These are phyloP conservation scores for Claviceps quebecensis DNA, from an alignment of 2,329 filamentous ascomycete genomes.

Conservation along the genomic window DNA sequence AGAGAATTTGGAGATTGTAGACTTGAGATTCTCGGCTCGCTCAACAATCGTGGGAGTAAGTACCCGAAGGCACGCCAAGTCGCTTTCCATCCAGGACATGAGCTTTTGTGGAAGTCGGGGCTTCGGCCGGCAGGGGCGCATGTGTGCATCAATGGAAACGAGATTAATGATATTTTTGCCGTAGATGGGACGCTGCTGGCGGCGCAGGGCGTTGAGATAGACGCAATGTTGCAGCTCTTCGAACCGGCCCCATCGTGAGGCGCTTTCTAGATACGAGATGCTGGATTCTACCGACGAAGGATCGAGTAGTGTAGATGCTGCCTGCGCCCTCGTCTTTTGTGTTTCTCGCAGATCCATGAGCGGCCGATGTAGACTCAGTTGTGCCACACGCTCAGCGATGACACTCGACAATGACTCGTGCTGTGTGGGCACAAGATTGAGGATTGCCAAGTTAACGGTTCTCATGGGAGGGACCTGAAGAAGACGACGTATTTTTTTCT, in stretches of 20 bases:
- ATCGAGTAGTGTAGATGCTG: slow-evolving; percentile 41
- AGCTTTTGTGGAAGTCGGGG: slow-evolving; percentile 48
- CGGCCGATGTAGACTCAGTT: slow-evolving; percentile 55
- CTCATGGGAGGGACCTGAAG: slow-evolving; percentile 48
- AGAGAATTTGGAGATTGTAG: slow-evolving; percentile 71
- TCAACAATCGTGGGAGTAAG: slow-evolving; percentile 64
- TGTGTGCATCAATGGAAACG: slow-evolving; percentile 49
- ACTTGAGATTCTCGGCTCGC: slow-evolving; percentile 58
- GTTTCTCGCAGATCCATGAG: slow-evolving; percentile 59
- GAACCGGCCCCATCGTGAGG: slow-evolving; percentile 52
- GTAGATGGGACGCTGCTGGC: slow-evolving; percentile 69
- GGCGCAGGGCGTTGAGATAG: slow-evolving; percentile 67
- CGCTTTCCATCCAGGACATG: slow-evolving; percentile 62
- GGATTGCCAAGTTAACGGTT: slow-evolving; percentile 56
- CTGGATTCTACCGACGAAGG: slow-evolving; percentile 55
- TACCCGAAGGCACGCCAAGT: slow-evolving; percentile 46
- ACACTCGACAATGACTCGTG: slow-evolving; percentile 50
- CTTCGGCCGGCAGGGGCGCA: slow-evolving; percentile 43
- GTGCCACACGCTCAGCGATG: slow-evolving; percentile 40
- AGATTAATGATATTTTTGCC: slow-evolving; percentile 66
- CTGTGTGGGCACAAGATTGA: slow-evolving; percentile 63
- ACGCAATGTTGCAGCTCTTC: slow-evolving; percentile 70
- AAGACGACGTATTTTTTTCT: slow-evolving; percentile 52
- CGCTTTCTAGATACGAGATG: slow-evolving; percentile 58
- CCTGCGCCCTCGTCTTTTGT: slow-evolving; percentile 49